Evolutionary conservation across 2,329 filamentous ascomycete genomes (phyloP).

Genomic region (Paecilomyces sp.): DNA sequence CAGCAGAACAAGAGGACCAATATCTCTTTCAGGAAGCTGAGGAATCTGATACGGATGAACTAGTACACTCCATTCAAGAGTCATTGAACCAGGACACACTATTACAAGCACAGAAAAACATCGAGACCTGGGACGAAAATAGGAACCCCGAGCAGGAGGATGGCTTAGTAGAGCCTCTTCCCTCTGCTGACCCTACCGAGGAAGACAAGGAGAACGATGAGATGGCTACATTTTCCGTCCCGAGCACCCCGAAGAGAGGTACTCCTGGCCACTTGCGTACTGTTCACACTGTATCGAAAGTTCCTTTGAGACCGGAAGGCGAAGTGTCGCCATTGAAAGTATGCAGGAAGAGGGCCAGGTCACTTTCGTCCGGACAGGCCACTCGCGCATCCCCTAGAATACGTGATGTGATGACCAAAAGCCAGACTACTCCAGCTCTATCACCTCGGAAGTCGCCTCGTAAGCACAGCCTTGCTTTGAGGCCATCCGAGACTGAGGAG

Average conservation of each 20-base stretch:
- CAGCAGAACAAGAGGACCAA: slow-evolving; percentile 3
- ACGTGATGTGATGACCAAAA: slow-evolving; percentile 14
- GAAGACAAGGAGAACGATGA: slow-evolving; percentile 23
- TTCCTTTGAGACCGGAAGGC: slow-evolving; percentile 63
- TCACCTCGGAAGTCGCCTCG: slow-evolving; percentile 27
- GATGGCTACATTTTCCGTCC: slow-evolving; percentile 19
- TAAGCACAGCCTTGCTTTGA: slow-evolving; percentile 7
- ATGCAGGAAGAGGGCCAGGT: slow-evolving; percentile 44
- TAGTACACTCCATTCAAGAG: not conserved
- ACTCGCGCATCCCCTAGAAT: slow-evolving; percentile 23
- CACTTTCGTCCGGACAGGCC: slow-evolving; percentile 40
- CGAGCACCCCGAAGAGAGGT: slow-evolving; percentile 50
- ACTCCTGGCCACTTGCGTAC: slow-evolving; percentile 41
- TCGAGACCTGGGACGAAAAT: not conserved
- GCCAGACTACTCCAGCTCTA: slow-evolving; percentile 12
- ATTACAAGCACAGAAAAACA: not conserved
- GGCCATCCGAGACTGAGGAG: not conserved
- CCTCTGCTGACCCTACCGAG: slow-evolving; percentile 4
- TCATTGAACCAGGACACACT: not conserved
- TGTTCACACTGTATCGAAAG: slow-evolving; percentile 70
- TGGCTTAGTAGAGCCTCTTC: not conserved
- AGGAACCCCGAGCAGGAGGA: not conserved
- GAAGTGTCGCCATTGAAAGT: slow-evolving; percentile 41
- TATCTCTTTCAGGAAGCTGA: not conserved
- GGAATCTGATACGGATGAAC: not conserved